Conservation (phyloP, 768 basidiomycete species). For the Mycena crocata region DNA sequence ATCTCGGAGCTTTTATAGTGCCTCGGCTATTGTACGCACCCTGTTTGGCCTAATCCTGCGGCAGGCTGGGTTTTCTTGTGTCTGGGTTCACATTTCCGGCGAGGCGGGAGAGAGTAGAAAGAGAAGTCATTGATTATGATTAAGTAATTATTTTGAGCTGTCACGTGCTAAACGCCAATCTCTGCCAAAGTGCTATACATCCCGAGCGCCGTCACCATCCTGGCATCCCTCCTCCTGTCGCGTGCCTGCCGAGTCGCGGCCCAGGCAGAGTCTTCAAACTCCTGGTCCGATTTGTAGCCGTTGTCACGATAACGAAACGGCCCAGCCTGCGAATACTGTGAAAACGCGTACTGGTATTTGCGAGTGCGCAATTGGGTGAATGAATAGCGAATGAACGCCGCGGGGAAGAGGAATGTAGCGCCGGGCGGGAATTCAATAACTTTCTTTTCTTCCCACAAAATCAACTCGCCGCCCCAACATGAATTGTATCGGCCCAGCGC, state of each 20-base stretch:
- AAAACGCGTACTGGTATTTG: not conserved
- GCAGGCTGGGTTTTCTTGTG: no score
- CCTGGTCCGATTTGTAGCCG: not conserved
- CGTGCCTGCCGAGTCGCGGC: not conserved
- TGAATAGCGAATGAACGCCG: not conserved
- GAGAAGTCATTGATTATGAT: no score
- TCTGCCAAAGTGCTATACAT: not conserved
- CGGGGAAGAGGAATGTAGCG: not conserved
- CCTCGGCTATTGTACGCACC: no score
- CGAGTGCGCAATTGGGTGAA: not conserved
- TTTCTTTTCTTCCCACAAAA: constrained; percentile 10
- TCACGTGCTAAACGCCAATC: no score
- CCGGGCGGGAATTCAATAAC: not conserved
- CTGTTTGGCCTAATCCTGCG: no score
- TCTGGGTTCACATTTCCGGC: no score
- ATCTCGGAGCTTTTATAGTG: no score
- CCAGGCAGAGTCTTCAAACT: not conserved
- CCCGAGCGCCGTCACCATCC: not conserved
- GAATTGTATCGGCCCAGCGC: not conserved
- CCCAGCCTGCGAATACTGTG: not conserved
- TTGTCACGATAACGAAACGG: not conserved
- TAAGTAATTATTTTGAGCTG: no score
- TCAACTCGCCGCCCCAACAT: not conserved
- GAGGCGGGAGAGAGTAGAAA: no score
- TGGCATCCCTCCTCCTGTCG: not conserved